Base-by-base conservation (phyloP, 305 asterid species). In the Rubia balearica region DNA sequence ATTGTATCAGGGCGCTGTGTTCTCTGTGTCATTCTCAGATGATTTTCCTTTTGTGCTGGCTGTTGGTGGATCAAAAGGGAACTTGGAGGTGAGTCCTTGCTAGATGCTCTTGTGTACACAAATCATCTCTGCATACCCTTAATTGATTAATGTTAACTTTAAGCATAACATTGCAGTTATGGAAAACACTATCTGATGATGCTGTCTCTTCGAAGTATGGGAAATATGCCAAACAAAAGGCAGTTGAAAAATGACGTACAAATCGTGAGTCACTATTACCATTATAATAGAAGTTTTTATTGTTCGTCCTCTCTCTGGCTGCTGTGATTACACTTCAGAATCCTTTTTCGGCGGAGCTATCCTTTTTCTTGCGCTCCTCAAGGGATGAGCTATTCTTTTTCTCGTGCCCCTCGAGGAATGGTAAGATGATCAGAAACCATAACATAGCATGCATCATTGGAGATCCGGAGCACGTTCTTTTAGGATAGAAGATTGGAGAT, bases 1-100 rank as follows among this genome's bases (percentile, higher is more conserved):
- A 73, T 79, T 66, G 75, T 83, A 33, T 69, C 85, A 92, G 98
- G 98, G 98, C 61, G 96, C 95, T 65, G 83, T 92, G 49, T 90
- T 92, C 79, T 82, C 92, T 55, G 73, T 92, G 66, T 83, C 92
- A 56, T 92, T 88, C 82, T 88, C 96, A 13, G 91, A 79, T 21
- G 96, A 91, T 77, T 74, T 83, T 74, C 96, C 96, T 70, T 85
- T 82, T 73, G 71, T 83, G 19, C 86, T 91, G 61, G 99, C 96
- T 40, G 74, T 89, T 6, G 98, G 97, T 78, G 98, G 98, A 65
- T 83, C 98, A 36, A 88, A 85, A 75, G 96, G 97, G 70, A 89
- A 86, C 75, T 77, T 91, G 79, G 79, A 83, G 61, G 87, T 80
- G 81, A 84, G 90, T 86, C 36, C 56, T 6, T 46, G 7, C 5